A percentile compares a stretch with the other conserved stretches of the same genome.
phyloP scores from a whole-genome alignment of 2,329 filamentous ascomycete genomes.

The Colletotrichum phormii region DNA sequence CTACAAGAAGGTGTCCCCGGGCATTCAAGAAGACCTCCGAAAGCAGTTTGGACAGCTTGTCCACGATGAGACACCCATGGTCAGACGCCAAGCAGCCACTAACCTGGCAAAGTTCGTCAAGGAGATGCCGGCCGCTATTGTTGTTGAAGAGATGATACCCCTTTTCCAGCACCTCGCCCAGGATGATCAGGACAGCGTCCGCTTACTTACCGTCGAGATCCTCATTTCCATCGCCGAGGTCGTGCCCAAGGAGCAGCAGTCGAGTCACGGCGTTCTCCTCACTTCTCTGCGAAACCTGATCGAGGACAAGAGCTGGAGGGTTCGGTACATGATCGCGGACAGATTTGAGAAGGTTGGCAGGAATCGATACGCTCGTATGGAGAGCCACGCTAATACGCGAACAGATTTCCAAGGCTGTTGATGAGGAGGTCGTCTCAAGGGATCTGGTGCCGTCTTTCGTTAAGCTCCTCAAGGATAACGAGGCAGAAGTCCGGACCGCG shows the following conservation, averaged over 20 bases:
- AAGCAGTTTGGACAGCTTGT: conserved; percentile 94
- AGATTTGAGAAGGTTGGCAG: conserved; percentile 88
- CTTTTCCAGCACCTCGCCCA: conserved; percentile 96
- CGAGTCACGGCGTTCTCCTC: conserved; percentile 92
- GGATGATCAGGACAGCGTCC: conserved; percentile 98
- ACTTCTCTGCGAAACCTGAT: conserved; percentile 92
- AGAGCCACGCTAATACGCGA: conserved; percentile 1
- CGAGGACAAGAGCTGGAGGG: conserved; percentile 99
- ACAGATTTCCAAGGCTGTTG: conserved; percentile 96
- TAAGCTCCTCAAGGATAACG: conserved; percentile 96
- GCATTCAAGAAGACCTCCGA: conserved; percentile 90
- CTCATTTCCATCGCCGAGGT: conserved; percentile 96
- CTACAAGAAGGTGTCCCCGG: conserved; percentile 88
- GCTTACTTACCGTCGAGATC: conserved; percentile 94
- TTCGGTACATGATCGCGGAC: conserved; percentile 99
- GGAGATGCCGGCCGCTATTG: conserved; percentile 90
- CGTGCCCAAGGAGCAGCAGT: conserved; percentile 97
- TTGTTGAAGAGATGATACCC: conserved; percentile 99
- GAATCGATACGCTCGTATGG: conserved; percentile 35
- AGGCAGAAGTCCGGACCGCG: conserved; percentile 96
- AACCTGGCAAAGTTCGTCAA: conserved; percentile 98
- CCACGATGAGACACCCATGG: conserved; percentile 99
- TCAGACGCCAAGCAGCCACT: conserved; percentile 94
- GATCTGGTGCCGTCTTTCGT: conserved; percentile 97
- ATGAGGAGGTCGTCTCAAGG: conserved; percentile 93